These are phyloP conservation scores for Oehlia diaphana DNA, from an alignment of 192 early-diverging fungal genomes.

Conservation along the genomic window DNA sequence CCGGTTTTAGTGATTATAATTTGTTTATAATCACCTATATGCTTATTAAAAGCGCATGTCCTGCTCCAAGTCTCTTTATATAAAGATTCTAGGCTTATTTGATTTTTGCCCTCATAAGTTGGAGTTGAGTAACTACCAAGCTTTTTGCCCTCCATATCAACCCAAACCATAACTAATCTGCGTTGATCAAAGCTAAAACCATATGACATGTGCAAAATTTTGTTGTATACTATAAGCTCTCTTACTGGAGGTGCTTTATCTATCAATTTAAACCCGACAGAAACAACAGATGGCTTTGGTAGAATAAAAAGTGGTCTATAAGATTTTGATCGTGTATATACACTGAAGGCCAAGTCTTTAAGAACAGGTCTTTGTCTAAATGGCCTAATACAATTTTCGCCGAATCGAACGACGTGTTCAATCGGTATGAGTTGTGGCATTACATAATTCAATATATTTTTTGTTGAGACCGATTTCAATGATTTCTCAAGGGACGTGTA, in stretches of 20 bases:
- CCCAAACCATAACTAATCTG: background rate
- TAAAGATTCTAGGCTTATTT: background rate
- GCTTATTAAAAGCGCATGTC: background rate
- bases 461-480: background rate
- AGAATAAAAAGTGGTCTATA: slow-evolving; percentile 11
- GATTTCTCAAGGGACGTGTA: background rate
- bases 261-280: background rate
- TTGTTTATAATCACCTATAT: background rate
- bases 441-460: background rate
- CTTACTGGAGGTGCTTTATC: background rate
- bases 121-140: background rate
- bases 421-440: slow-evolving; percentile 13
- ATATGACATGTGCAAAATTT: slow-evolving; percentile 11
- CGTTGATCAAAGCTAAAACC: slow-evolving; percentile 23
- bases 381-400: background rate
- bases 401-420: slow-evolving; percentile 10
- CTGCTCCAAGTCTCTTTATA: background rate
- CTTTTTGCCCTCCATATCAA: slow-evolving; percentile 7
- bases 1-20: slow-evolving; percentile 6
- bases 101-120: background rate
- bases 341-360: slow-evolving; percentile 14
- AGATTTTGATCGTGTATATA: slow-evolving; percentile 6
- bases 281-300: slow-evolving; percentile 3
- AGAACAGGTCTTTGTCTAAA: background rate
- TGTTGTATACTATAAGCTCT: slow-evolving; percentile 10